phyloP scores from a whole-genome alignment of 225 moss, liverwort and hornwort genomes.

The Takakia lepidozioides region DNA sequence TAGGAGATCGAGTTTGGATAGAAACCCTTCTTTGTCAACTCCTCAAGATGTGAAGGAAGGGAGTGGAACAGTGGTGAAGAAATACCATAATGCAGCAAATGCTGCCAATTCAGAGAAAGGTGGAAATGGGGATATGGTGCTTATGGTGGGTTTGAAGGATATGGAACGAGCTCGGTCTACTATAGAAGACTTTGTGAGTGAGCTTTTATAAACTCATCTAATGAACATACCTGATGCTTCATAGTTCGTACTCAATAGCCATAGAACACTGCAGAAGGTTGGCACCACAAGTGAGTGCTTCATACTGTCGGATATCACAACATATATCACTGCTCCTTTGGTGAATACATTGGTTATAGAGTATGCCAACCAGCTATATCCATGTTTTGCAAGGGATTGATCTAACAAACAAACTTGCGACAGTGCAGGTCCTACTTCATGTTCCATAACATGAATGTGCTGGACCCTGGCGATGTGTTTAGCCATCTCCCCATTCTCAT shows the following conservation, averaged over 20 bases:
- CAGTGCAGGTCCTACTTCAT: slow-evolving; percentile 99
- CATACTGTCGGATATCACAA: too few relatives aligned
- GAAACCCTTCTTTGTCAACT: slow-evolving; percentile 8
- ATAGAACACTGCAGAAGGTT: too few relatives aligned
- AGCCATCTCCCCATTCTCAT: slow-evolving; percentile 69
- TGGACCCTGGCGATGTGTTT: slow-evolving; percentile 64
- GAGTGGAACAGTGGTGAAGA: neutral
- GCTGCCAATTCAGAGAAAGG: slow-evolving; percentile 2
- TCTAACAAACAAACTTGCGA: too few relatives aligned
- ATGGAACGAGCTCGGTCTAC: slow-evolving; percentile 87
- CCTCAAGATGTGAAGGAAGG: slow-evolving; percentile 4
- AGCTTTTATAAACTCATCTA: too few relatives aligned
- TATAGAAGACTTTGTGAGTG: slow-evolving; percentile 88
- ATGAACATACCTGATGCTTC: too few relatives aligned
- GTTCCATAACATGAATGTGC: slow-evolving; percentile 76
- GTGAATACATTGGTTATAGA: too few relatives aligned
- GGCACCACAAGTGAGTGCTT: too few relatives aligned
- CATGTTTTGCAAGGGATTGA: too few relatives aligned
- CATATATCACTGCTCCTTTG: too few relatives aligned
- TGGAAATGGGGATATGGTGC: slow-evolving; percentile 7
- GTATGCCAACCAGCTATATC: too few relatives aligned
- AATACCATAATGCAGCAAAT: slow-evolving; percentile 2
- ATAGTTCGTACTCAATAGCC: too few relatives aligned
- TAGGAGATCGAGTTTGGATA: neutral
- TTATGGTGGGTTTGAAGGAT: slow-evolving; percentile 56